These are phyloP conservation scores for Arctium minus DNA, from an alignment of 129 eudicot genomes.

Conservation along the genomic window DNA sequence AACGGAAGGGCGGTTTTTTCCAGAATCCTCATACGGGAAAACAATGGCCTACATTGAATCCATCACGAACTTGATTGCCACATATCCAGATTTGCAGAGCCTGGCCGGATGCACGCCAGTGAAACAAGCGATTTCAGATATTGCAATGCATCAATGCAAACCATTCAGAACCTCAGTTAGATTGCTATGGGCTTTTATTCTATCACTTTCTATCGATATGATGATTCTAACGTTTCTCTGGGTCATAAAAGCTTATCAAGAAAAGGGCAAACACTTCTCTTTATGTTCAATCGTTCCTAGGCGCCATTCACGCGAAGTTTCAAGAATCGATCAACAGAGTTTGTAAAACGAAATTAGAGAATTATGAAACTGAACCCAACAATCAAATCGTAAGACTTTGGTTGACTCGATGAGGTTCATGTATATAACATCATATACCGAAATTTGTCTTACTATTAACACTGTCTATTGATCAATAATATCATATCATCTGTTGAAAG, in stretches of 20 bases:
- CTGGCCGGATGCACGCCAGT: slow-evolving; percentile 43
- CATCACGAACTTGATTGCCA: slow-evolving; percentile 30
- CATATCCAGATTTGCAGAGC: slow-evolving; percentile 53
- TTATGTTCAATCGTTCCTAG: slow-evolving; percentile 40
- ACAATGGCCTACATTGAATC: slow-evolving; percentile 53
- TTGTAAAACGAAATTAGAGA: slow-evolving; percentile 17
- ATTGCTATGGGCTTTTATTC: slow-evolving; percentile 41
- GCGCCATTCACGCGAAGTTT: not conserved
- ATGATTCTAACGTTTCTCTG: slow-evolving; percentile 40
- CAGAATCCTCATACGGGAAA: slow-evolving; percentile 37
- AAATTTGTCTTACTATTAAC: slow-evolving; percentile 6
- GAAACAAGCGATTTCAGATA: slow-evolving; percentile 37
- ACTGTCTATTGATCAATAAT: slow-evolving; percentile 15
- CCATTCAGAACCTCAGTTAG: slow-evolving; percentile 37
- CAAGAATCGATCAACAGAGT: not conserved
- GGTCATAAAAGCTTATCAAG: slow-evolving; percentile 52
- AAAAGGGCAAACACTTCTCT: slow-evolving; percentile 38
- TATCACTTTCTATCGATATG: slow-evolving; percentile 49
- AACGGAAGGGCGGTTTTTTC: slow-evolving; percentile 38
- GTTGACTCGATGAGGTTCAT: slow-evolving; percentile 22
- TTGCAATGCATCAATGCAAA: slow-evolving; percentile 49
- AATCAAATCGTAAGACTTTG: slow-evolving; percentile 25
- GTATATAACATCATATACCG: slow-evolving; percentile 20
- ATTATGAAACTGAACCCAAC: not conserved
- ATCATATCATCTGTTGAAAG: not conserved